Percentiles rank a stretch among this genome's conserved stretches.
Conservation (phyloP, 2,329 filamentous ascomycete species). For the Phaeosphaeriaceae sp. region DNA sequence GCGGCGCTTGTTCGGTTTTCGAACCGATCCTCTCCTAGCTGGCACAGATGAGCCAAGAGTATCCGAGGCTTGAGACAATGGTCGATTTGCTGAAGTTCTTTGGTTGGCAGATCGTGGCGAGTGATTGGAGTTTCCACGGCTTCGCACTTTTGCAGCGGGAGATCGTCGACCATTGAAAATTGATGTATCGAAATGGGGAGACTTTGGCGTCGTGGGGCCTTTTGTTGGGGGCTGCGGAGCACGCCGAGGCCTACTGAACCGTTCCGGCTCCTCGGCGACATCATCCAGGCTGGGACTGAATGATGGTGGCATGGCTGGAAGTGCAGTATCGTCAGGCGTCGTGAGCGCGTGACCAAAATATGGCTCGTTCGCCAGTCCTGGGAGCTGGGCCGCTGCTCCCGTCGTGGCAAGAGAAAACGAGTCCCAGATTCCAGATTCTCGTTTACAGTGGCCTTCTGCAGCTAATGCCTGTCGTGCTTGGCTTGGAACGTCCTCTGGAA, state of each 20-base stretch:
- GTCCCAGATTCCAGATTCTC: conserved; percentile 45
- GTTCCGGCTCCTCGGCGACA: conserved; percentile 47
- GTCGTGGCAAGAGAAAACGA: conserved; percentile 29
- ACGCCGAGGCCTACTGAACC: conserved; percentile 42
- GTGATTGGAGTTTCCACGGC: conserved; percentile 29
- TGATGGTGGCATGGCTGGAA: conserved; percentile 48
- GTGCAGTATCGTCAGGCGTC: conserved; percentile 51
- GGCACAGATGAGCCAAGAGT: conserved; percentile 53
- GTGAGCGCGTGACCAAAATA: conserved; percentile 50
- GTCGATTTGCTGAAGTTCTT: conserved; percentile 32
- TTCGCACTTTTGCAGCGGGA: conserved; percentile 21
- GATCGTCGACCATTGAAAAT: conserved; percentile 35
- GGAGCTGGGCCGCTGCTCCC: conserved; percentile 18
- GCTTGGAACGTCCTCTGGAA: conserved; percentile 21
- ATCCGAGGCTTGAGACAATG: conserved; percentile 53
- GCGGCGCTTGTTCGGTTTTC: conserved; percentile 30
- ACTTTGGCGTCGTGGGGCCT: conserved; percentile 33
- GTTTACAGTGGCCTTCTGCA: conserved; percentile 23
- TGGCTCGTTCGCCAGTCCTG: conserved; percentile 39
- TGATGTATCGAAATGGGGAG: conserved; percentile 37
- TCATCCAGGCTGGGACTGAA: conserved; percentile 49
- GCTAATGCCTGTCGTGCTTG: conserved; percentile 2
- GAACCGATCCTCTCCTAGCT: conserved; percentile 29
- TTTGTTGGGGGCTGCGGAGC: conserved; percentile 40
- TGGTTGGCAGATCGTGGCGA: conserved; percentile 32